These are phyloP conservation scores for Euphorbia schlechtendalii DNA, from an alignment of 441 rosid genomes.

Conservation along the genomic window DNA sequence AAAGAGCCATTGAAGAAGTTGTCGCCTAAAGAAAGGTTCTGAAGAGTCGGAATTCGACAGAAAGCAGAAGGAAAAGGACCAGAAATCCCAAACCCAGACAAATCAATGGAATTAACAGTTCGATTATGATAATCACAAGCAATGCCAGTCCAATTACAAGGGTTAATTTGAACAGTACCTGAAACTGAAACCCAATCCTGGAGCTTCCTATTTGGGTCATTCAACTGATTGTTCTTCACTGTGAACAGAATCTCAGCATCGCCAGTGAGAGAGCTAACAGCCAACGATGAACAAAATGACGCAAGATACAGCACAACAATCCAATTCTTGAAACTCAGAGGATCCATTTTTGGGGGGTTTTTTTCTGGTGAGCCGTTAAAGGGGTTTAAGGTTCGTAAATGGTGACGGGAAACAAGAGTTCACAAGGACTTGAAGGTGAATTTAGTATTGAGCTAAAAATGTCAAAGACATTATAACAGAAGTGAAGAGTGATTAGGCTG, in stretches of 20 bases:
- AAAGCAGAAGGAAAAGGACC: conserved; percentile 55
- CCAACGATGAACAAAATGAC: conserved; percentile 15
- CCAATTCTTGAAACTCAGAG: background rate
- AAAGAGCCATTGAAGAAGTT: conserved; percentile 42
- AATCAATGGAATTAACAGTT: conserved; percentile 35
- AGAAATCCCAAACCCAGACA: conserved; percentile 31
- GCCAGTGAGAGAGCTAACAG: conserved; percentile 20
- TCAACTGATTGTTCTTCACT: conserved; percentile 31
- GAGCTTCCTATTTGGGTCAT: conserved; percentile 38
- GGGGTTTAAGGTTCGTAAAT: background rate
- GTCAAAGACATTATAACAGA: background rate
- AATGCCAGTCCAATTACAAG: conserved; percentile 68
- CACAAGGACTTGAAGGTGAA: conserved; percentile 33
- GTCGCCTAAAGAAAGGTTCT: conserved; percentile 29
- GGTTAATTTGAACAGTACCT: conserved; percentile 14
- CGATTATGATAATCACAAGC: conserved; percentile 30
- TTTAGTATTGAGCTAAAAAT: background rate
- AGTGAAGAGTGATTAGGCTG: background rate
- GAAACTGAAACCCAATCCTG: conserved; percentile 39
- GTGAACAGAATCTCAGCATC: conserved; percentile 45
- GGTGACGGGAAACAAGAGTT: background rate
- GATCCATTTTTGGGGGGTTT: conserved; percentile 1
- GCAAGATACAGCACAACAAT: conserved; percentile 9
- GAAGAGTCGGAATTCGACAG: conserved; percentile 53
- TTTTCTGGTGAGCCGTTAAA: background rate